Base-by-base conservation (phyloP, 176 grass and related monocot genomes). In the Aegilops umbellulata region DNA sequence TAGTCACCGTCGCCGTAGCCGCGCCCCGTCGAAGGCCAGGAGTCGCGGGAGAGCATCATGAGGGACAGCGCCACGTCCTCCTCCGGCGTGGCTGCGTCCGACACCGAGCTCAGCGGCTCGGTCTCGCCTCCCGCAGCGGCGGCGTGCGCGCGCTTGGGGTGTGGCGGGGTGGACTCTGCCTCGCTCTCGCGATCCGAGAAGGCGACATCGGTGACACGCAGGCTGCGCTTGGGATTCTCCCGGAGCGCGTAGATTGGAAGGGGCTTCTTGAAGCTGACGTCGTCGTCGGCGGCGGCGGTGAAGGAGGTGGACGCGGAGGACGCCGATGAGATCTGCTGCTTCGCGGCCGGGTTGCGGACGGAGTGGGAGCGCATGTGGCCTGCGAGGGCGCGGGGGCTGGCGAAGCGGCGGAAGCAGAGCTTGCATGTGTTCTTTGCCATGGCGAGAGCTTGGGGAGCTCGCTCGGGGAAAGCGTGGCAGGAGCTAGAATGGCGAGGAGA, bases 281-380 rank as follows among this genome's bases (percentile, higher is more conserved):
- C 80, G 2, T 51, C 79, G 1, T 80, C 63, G 32, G 8, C 57
- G 7, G 29, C 35, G 30, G 80, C 86, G 27, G 82, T 57, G 68
- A 90, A 95, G 6, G 83, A 88, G 42, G 82, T 79, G 68, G 93
- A 95, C 26, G 84, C 84, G n/a, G 79, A 87, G 41, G 88, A 91
- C 38, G 78, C 82, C 31, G 87, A 78, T 32, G 87, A 86, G 87
- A 88, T 82, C 85, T 83, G 88, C 51, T 73, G 72, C 83, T 65
- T 89, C 65, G 69, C 51, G 5, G 88, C 85, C 4, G 82, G 60
- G 2, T 60, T 55, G 16, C 78, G 16, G 8, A 88, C 10, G 19
- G 86, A 89, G 79, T 97, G 95, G 34, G 86, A 98, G n/a, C 93
- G 89, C 89, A 91, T 95, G 88, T 98, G 93, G 16, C 93, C 89